These are phyloP conservation scores for Hortaea werneckii DNA, from an alignment of 2,329 filamentous ascomycete species.

Conservation along the genomic window DNA sequence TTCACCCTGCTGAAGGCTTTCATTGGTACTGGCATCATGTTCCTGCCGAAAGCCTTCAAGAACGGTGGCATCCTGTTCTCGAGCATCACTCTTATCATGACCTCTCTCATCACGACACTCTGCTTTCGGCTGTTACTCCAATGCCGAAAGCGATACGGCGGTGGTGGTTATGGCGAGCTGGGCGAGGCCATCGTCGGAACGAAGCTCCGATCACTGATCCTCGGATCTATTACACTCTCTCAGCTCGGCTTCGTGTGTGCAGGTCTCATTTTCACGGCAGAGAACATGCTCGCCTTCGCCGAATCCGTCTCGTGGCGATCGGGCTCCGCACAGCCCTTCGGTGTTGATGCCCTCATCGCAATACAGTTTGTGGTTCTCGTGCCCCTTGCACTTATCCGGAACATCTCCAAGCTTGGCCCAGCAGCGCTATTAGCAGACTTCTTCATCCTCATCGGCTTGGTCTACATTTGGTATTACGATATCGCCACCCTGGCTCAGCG, in stretches of 20 bases:
- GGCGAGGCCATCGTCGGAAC: constrained; percentile 56
- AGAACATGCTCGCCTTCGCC: constrained; percentile 60
- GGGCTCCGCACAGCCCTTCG: constrained; percentile 35
- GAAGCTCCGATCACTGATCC: constrained; percentile 54
- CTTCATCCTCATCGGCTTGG: constrained; percentile 60
- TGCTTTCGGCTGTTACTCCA: constrained; percentile 64
- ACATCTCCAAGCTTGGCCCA: constrained; percentile 64
- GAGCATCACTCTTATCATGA: constrained; percentile 53
- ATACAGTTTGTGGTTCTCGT: constrained; percentile 56
- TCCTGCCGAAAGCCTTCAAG: constrained; percentile 67
- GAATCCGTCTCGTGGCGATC: constrained; percentile 46
- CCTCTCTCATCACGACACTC: constrained; percentile 56
- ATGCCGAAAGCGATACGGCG: constrained; percentile 54
- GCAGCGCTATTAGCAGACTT: constrained; percentile 59
- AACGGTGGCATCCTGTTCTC: constrained; percentile 72
- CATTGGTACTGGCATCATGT: constrained; percentile 73
- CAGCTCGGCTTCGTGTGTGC: constrained; percentile 71
- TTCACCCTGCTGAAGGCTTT: constrained; percentile 72
- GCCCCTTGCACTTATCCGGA: constrained; percentile 59
- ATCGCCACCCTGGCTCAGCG: constrained; percentile 44
- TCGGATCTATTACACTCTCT: constrained; percentile 61
- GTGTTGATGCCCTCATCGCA: constrained; percentile 51
- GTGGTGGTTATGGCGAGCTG: constrained; percentile 63
- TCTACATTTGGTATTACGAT: constrained; percentile 66
- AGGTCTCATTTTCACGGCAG: constrained; percentile 66